Base-by-base conservation (phyloP, 2,329 filamentous ascomycete species). In the Lomentospora prolificans region DNA sequence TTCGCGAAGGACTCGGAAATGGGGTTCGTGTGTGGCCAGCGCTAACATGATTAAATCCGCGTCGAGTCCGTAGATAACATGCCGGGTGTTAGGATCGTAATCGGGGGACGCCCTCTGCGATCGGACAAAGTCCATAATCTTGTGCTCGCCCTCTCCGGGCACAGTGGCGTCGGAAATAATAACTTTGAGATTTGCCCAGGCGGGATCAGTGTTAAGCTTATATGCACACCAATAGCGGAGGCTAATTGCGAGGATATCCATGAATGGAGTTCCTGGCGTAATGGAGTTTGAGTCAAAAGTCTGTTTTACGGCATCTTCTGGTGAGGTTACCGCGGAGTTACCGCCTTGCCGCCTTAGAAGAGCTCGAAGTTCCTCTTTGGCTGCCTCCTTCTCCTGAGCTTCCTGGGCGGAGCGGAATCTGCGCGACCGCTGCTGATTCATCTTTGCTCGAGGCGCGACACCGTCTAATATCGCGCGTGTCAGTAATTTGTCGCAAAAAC, bases 41-140 rank as follows among this genome's bases (percentile, higher is more conserved):
- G 92, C 94, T 66, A 99, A 77, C 94, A 99, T 99, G 72, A 99
- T 99, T 62, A 99, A 77, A 79, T 99, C 94, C 58, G 94, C 95
- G 75, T 99, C 94, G 62, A 99, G 78, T 52, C 94, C 94, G 67
- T 99, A 99, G 60, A 99, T 96, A 64, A 99, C 95, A 72, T 99
- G 94, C 59, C 89, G 87, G 22, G 94, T 97, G 69, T 99, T 97
- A 24, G 94, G 94, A 65, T 99, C 86, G 70, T 99, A 90, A 61
- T 95, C 86, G 4, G 91, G 86, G 55, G 89, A 94, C 52, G 87
- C 83, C 64, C 94, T 85, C 71, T 99, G 95, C 36, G 92, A 96
- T 64, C 94, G 86, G 61, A 99, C 83, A 69, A 97, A 99, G 63
- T 94, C 86, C 94, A 99, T 99, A 66, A 99, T 97, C 72, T 99